Evolutionary conservation across 1,139 yeast genomes (phyloP).

Genomic region (Yamadazyma siamensis): DNA sequence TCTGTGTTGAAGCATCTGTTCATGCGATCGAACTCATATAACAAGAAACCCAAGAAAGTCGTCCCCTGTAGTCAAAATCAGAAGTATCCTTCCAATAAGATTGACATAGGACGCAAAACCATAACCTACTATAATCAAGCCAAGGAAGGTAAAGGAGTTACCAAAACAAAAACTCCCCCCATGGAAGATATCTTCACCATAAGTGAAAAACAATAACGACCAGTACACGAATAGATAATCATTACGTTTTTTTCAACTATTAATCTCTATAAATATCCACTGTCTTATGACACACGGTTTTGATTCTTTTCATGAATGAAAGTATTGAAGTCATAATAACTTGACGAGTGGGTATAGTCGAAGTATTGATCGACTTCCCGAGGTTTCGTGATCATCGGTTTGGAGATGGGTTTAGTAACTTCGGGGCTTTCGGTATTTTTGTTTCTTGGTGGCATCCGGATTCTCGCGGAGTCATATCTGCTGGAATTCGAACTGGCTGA

Average conservation of each 20-base stretch:
- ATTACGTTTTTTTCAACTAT: background rate
- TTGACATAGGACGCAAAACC: constrained; percentile 50
- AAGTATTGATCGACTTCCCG: constrained; percentile 19
- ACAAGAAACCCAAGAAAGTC: constrained; percentile 33
- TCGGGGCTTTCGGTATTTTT: background rate
- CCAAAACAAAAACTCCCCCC: too few species aligned
- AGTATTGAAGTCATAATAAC: constrained; percentile 34
- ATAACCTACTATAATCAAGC: too few species aligned
- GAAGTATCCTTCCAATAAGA: constrained; percentile 29
- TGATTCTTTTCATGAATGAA: constrained; percentile 29
- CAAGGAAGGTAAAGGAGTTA: too few species aligned
- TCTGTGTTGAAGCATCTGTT: constrained; percentile 13
- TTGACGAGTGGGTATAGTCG: constrained; percentile 24
- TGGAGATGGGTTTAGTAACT: background rate
- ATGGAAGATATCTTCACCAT: constrained; percentile 11
- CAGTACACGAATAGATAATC: too few species aligned
- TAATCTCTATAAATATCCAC: too few species aligned
- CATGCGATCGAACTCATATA: constrained; percentile 34
- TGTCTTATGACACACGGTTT: too few species aligned
- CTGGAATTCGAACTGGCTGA: constrained; percentile 9
- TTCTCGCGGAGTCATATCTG: constrained; percentile 20
- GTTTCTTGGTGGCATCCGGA: constrained; percentile 12
- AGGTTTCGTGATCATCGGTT: constrained; percentile 1
- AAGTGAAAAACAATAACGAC: constrained; percentile 9
- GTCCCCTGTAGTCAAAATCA: constrained; percentile 8